Conservation (phyloP, 805 yeast genomes). For the Kurtzmaniella fragi region DNA sequence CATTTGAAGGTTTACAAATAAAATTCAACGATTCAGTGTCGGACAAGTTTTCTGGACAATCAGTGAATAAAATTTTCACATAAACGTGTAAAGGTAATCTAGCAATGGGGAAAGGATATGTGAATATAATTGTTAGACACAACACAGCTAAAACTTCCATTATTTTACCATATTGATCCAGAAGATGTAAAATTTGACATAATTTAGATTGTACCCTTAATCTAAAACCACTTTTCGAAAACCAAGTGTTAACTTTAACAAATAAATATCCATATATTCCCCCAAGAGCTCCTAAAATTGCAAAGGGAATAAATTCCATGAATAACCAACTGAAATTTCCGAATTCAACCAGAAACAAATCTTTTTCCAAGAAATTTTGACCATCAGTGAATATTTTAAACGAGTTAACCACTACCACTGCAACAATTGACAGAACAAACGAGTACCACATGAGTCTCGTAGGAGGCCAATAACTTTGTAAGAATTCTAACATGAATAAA, state of each 20-base stretch:
- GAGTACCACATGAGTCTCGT: conserved; percentile 76
- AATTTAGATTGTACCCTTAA: conserved; percentile 16
- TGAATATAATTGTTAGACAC: conserved; percentile 46
- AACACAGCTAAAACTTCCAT: conserved; percentile 48
- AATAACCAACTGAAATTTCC: conserved; percentile 69
- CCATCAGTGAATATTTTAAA: conserved; percentile 38
- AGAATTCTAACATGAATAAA: conserved; percentile 65
- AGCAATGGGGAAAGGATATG: conserved; percentile 53
- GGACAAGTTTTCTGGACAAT: conserved; percentile 39
- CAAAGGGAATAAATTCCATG: conserved; percentile 67
- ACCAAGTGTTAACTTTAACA: conserved; percentile 40
- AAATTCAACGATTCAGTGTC: conserved; percentile 14
- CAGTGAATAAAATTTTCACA: conserved; percentile 62
- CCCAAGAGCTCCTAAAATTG: conserved; percentile 64
- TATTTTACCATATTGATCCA: conserved; percentile 19
- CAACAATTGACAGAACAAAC: conserved; percentile 72
- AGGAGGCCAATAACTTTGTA: conserved; percentile 59
- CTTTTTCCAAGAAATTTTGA: conserved; percentile 38
- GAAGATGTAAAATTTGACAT: conserved; percentile 14
- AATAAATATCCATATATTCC: conserved; percentile 60
- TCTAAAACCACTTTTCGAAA: conserved; percentile 28
- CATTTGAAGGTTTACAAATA: conserved; percentile 29
- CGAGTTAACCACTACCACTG: conserved; percentile 53
- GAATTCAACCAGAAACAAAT: conserved; percentile 55
- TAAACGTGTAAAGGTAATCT: conserved; percentile 52